Conservation (phyloP, 176 grass and related monocot species). For the Triticum urartu region DNA sequence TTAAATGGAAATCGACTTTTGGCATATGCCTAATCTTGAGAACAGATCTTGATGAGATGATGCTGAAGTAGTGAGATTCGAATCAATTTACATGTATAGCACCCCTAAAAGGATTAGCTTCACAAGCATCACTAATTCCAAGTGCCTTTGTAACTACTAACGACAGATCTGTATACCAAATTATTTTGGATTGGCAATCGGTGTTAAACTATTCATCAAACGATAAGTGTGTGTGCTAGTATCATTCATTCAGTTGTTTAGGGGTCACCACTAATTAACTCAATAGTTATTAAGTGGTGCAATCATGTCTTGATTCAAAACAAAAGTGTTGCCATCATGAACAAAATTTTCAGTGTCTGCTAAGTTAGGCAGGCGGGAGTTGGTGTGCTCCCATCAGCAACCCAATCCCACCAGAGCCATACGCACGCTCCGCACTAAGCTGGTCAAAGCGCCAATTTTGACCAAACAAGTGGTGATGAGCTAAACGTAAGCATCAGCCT, state of each 20-base stretch:
- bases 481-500: constrained; percentile 30
- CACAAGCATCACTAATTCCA: not conserved
- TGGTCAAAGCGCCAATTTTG: constrained; percentile 63
- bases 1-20: not conserved
- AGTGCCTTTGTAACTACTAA: not conserved
- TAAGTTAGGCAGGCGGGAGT: constrained; percentile 4
- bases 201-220: not conserved
- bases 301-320: not conserved
- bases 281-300: not conserved
- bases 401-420: not conserved
- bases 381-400: constrained; percentile 23
- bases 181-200: not conserved
- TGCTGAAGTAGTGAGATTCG: not conserved
- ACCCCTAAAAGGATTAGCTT: not conserved
- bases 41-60: not conserved
- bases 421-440: constrained; percentile 12
- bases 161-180: not conserved
- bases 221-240: not conserved
- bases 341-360: not conserved
- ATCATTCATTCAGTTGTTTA: constrained; percentile 12
- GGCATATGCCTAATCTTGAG: not conserved
- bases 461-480: constrained; percentile 30
- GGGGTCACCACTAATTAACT: not conserved
- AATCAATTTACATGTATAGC: not conserved
- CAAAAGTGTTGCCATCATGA: constrained; percentile 16